Percentiles rank a stretch among this genome's conserved stretches.
phyloP scores from a whole-genome alignment of 192 early-diverging fungal species.

The Backusella luteola region DNA sequence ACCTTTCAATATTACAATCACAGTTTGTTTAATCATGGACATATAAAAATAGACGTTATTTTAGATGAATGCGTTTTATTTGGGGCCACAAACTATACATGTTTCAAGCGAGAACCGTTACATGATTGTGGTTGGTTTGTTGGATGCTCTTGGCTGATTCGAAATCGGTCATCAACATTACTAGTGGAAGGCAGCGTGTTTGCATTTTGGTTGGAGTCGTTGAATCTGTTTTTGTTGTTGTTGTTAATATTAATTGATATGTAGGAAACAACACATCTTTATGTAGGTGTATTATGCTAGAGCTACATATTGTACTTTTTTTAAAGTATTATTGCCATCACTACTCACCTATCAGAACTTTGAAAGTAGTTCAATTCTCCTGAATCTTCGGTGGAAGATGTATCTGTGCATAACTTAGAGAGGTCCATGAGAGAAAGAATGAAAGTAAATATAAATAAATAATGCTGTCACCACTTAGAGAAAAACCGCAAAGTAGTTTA shows the following conservation, averaged over 20 bases:
- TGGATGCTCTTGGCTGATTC: background rate
- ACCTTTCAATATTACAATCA: background rate
- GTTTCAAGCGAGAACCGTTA: background rate
- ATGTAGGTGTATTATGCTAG: background rate
- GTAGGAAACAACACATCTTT: background rate
- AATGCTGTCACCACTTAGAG: background rate
- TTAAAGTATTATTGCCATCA: background rate
- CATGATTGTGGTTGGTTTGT: background rate
- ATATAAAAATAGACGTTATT: background rate
- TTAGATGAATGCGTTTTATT: background rate
- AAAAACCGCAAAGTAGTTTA: background rate
- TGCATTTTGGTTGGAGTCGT: background rate
- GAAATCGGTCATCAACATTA: background rate
- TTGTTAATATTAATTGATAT: background rate
- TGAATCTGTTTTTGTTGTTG: background rate
- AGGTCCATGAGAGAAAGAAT: background rate
- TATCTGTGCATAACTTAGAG: background rate
- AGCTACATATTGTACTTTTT: background rate
- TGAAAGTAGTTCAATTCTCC: background rate
- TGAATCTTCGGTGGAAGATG: background rate
- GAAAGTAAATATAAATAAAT: background rate
- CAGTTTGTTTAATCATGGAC: background rate
- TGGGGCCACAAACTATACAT: slow-evolving; percentile 4
- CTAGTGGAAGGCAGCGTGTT: background rate
- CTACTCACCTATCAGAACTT: background rate